Evolutionary conservation across 805 yeast genomes (phyloP).

Genomic region (Ogataea methylovora): DNA sequence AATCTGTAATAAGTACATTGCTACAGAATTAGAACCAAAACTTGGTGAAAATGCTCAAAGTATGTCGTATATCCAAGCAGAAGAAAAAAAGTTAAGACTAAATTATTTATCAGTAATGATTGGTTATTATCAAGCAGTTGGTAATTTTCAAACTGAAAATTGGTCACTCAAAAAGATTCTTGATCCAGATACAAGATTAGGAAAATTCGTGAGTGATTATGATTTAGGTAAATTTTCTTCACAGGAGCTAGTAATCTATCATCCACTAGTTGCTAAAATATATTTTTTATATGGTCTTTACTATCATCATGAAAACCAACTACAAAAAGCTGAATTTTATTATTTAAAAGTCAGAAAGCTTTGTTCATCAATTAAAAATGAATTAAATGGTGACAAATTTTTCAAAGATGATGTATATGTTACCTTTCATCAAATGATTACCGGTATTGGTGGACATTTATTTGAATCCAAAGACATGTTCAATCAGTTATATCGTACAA

Average conservation of each 20-base stretch:
- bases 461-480: constrained; percentile 11
- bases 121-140: constrained; percentile 29
- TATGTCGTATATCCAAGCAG: constrained; percentile 17
- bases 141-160: constrained; percentile 26
- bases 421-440: constrained; percentile 12
- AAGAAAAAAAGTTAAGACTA: constrained; percentile 20
- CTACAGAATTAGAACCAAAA: neutral
- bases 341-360: constrained; percentile 26
- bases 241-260: constrained; percentile 31
- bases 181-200: constrained; percentile 6
- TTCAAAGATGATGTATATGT: constrained; percentile 15
- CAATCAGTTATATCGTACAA: constrained; percentile 16
- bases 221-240: constrained; percentile 28
- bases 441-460: constrained; percentile 18
- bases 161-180: constrained; percentile 5
- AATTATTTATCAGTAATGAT: constrained; percentile 23
- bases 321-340: constrained; percentile 31
- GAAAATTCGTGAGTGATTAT: constrained; percentile 28
- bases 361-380: constrained; percentile 11
- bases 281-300: constrained; percentile 33
- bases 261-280: constrained; percentile 28
- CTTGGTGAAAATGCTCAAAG: neutral
- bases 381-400: constrained; percentile 13
- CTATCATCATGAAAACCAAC: constrained; percentile 30
- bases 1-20: constrained; percentile 27